Base-by-base conservation (phyloP, 2,329 filamentous ascomycete genomes). In the Hypoxylon sp. region DNA sequence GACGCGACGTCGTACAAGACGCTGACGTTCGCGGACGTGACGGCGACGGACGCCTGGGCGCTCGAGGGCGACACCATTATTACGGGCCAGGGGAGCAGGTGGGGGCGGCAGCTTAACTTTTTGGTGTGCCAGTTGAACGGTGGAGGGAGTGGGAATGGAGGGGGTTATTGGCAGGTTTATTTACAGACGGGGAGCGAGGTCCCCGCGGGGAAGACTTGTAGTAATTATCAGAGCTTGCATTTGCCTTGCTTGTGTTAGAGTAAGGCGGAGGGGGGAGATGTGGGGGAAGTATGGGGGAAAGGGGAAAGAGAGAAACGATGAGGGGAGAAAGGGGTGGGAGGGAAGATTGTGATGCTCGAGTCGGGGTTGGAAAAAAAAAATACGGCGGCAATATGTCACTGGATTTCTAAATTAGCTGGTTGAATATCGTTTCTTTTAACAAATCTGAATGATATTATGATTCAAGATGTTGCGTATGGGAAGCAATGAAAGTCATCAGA, bases 181-280 rank as follows among this genome's bases (percentile, higher is more conserved):
- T 75, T 87, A 49, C 85, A 87, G 76, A 86, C 83, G 1, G 84
- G 85, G 1, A 84, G 80, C 52, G 83, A 84, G 41, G 78, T 78
- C 36, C 85, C 85, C 1, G 81, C 79, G 56, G 84, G 83, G 1
- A 79, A 78, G 75, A 83, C 79, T 4, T 87, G 85, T 71, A 86
- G 82, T 69, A 86, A 86, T 73, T 86, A 83, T 64, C 84, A 86
- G 79, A 85, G 83, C 28, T 78, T 87, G 60, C 85, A 87, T 76
- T 74, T 86, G 72, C 85, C 84, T 32, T 86, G 84, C 68, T 71
- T 86, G 38, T 86, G 28, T 10, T 83, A 60, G 50, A 25, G n/a
- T 28, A n/a, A 13, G 34, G 6, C 10, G 34, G 17, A 23, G 13
- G 36, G 14, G 32, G 30, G 14, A 5, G 34, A 36, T 19, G 30